A percentile compares a stretch with the other conserved stretches of the same genome.
These are phyloP conservation scores for Epichloe bromicola DNA, from an alignment of 2,329 filamentous ascomycete species.

Conservation along the genomic window DNA sequence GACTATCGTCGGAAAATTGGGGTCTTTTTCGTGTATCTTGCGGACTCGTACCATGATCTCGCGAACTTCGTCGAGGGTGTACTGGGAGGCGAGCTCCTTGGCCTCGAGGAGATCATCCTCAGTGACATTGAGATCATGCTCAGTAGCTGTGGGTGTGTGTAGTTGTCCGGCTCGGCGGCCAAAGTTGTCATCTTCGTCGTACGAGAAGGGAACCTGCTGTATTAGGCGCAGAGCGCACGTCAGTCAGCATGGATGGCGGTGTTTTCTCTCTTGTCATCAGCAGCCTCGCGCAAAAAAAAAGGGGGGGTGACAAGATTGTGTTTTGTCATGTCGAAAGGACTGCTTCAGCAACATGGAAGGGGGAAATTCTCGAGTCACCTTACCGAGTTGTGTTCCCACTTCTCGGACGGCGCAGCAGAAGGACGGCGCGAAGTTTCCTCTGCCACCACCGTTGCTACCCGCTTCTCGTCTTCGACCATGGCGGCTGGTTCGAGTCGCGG, in stretches of 20 bases:
- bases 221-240: neutral
- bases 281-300: neutral
- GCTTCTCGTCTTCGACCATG: slow-evolving; percentile 21
- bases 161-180: slow-evolving; percentile 17
- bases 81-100: slow-evolving; percentile 28
- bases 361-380: neutral
- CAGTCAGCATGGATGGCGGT: neutral
- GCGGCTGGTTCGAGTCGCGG: neutral
- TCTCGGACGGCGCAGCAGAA: slow-evolving; percentile 7
- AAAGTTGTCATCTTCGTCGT: slow-evolving; percentile 25
- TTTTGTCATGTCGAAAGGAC: too few species aligned
- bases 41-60: slow-evolving; percentile 28
- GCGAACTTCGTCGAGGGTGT: slow-evolving; percentile 29
- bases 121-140: slow-evolving; percentile 31
- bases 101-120: slow-evolving; percentile 33
- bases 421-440: slow-evolving; percentile 9
- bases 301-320: too few species aligned
- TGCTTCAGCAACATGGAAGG: too few species aligned
- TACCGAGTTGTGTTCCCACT: slow-evolving; percentile 7
- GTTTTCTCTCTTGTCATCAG: too few species aligned
- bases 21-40: slow-evolving; percentile 28
- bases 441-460: slow-evolving; percentile 10
- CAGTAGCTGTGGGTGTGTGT: slow-evolving; percentile 12
- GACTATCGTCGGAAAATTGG: slow-evolving; percentile 27
- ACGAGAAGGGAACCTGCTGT: slow-evolving; percentile 24